A percentile compares a stretch with the other conserved stretches of the same genome.
These are phyloP conservation scores for Raphanus sativus DNA, from an alignment of 345 rosid species.

Conservation along the genomic window DNA sequence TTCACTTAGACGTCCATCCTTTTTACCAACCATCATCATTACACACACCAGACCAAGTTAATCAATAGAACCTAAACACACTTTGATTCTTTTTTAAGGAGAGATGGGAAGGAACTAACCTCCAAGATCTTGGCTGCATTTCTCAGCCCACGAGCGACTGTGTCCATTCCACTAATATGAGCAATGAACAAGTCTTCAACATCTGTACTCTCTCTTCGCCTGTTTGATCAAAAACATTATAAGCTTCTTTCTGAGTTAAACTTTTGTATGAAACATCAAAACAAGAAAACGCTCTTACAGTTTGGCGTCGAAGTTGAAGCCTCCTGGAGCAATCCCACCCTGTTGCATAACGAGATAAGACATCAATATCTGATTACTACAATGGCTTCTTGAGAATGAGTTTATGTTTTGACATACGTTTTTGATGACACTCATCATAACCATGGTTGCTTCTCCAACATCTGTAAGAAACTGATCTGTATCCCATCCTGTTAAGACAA, in stretches of 20 bases:
- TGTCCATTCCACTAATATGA: constrained; percentile 89
- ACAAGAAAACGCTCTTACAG: constrained; percentile 47
- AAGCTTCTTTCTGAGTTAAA: not conserved
- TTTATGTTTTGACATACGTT: constrained; percentile 50
- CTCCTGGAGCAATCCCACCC: constrained; percentile 98
- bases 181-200: constrained; percentile 92
- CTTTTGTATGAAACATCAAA: not conserved
- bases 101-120: constrained; percentile 41
- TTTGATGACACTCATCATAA: constrained; percentile 83
- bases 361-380: not conserved
- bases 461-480: constrained; percentile 93
- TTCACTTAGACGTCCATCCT: constrained; percentile 72
- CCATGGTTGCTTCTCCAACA: constrained; percentile 80
- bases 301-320: constrained; percentile 97
- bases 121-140: constrained; percentile 80
- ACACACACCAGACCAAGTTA: constrained; percentile 5
- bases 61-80: not conserved
- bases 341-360: constrained; percentile 21
- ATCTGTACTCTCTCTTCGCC: constrained; percentile 95
- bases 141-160: constrained; percentile 85
- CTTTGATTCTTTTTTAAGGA: not conserved
- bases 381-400: not conserved
- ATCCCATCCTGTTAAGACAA: constrained; percentile 70
- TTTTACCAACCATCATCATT: constrained; percentile 19
- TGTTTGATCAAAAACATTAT: constrained; percentile 29